These are phyloP conservation scores for Aureobasidium sp. DNA, from an alignment of 2,329 filamentous ascomycete genomes.

Conservation along the genomic window DNA sequence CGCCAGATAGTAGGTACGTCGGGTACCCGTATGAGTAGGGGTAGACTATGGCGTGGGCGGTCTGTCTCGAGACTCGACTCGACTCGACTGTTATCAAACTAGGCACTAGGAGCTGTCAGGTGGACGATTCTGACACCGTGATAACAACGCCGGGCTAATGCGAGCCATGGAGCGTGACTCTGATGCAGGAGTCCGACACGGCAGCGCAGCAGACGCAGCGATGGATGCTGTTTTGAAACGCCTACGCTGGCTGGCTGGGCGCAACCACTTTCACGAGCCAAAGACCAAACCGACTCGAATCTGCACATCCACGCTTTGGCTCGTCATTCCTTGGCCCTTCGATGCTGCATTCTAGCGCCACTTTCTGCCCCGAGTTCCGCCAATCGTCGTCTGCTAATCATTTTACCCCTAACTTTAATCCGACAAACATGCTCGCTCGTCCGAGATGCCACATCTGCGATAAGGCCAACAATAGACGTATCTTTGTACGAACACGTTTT, in stretches of 20 bases:
- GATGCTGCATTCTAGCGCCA: neutral
- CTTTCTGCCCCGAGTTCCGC: neutral
- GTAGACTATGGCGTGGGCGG: neutral
- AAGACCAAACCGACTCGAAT: neutral
- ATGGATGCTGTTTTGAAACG: slow-evolving; percentile 10
- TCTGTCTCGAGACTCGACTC: slow-evolving; percentile 7
- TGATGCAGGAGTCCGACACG: neutral
- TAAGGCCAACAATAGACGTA: neutral
- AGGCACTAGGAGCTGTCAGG: slow-evolving; percentile 6
- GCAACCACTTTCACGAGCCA: neutral
- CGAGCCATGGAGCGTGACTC: slow-evolving; percentile 4
- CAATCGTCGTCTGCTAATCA: neutral
- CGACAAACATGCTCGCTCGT: neutral
- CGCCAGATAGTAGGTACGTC: neutral
- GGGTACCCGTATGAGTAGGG: neutral
- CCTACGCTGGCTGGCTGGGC: neutral
- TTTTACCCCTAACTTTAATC: neutral
- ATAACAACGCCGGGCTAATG: neutral
- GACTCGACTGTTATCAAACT: slow-evolving; percentile 1
- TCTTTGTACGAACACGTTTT: neutral
- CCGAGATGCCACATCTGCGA: neutral
- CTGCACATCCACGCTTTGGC: neutral
- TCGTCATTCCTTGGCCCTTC: neutral
- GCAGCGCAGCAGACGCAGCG: neutral
- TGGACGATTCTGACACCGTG: slow-evolving; percentile 3